Base-by-base conservation (phyloP, 1,284 basidiomycete genomes). In the Waitea zeae region DNA sequence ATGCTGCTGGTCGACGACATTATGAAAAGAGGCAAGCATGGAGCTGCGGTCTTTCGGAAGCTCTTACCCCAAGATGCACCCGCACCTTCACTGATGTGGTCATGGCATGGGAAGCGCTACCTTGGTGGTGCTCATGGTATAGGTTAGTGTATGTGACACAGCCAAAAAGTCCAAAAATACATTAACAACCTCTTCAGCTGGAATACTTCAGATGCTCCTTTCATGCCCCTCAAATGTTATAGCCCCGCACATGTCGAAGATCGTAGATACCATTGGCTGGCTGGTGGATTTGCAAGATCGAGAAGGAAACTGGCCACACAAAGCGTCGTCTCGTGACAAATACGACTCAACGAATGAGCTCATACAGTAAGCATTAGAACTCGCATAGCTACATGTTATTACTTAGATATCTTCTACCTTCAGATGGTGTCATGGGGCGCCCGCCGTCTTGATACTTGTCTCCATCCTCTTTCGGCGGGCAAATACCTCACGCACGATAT, bases 401-500 rank as follows among this genome's bases (percentile, higher is more conserved):
- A n/a, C n/a, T n/a, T n/a, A n/a, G n/a, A n/a, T n/a, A n/a, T n/a
- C n/a, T n/a, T n/a, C n/a, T n/a, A n/a, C n/a, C n/a, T n/a, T n/a
- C 11, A 70, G 66, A 41, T 70, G 68, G 66, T 71, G 67, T 38
- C 69, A 70, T 40, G 68, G 68, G 31, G 67, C 66, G 7, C 50
- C 67, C 1, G 67, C 64, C 3, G 52, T 65, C 13, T 37, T 69
- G 9, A 57, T 67, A 5, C 49, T 67, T 14, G 49, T 71, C 17
- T 56, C 62, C 1, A 61, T 53, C 1, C 41, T 61, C 14, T 48
- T 66, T 29, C 38, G 41, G 5, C 45, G 46, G 26, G 33, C 33
- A 37, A 18, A n/a, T 18, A 17, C 17, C 17, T 42, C 45, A 2
- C 35, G 35, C 0, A n/a, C 38, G 5, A 42, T 49, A 7, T 7